Evolutionary conservation across 2,329 filamentous ascomycete species (phyloP).

Genomic region (Didymella segeticola): DNA sequence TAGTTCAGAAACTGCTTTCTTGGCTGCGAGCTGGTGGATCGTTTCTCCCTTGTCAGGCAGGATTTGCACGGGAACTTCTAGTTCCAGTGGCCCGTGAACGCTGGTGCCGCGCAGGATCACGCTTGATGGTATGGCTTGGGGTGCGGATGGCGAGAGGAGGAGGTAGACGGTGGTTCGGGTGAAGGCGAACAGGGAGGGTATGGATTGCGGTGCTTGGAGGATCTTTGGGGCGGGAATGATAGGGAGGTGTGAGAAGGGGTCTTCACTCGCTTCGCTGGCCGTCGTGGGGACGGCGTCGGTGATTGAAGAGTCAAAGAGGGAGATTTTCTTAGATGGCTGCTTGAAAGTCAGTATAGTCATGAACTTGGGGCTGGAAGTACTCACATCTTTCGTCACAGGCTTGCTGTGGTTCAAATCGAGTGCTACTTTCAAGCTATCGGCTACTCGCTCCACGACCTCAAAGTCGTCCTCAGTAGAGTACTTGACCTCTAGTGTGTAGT

Average conservation of each 20-base stretch:
- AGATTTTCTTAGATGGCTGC: conserved; percentile 31
- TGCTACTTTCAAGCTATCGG: conserved; percentile 57
- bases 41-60: conserved; percentile 58
- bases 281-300: conserved; percentile 6
- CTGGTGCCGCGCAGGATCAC: conserved; percentile 66
- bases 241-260: conserved; percentile 61
- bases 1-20: conserved; percentile 71
- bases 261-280: conserved; percentile 23
- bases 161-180: conserved; percentile 71
- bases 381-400: conserved; percentile 12
- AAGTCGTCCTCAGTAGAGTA: conserved; percentile 64
- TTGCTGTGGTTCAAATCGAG: conserved; percentile 29
- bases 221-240: conserved; percentile 60
- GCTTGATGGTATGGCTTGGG: conserved; percentile 58
- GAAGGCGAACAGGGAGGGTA: conserved; percentile 72
- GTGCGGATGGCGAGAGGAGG: conserved; percentile 62
- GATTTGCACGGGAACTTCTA: conserved; percentile 68
- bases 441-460: conserved; percentile 66
- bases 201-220: conserved; percentile 68
- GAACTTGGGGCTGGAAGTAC: neutral
- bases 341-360: neutral
- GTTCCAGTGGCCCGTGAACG: conserved; percentile 63
- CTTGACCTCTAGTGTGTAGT: conserved; percentile 69
- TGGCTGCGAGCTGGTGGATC: conserved; percentile 74
- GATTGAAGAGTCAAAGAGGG: conserved; percentile 1